Conservation (phyloP, 2,329 filamentous ascomycete genomes). For the Pseudopithomyces chartarum region DNA sequence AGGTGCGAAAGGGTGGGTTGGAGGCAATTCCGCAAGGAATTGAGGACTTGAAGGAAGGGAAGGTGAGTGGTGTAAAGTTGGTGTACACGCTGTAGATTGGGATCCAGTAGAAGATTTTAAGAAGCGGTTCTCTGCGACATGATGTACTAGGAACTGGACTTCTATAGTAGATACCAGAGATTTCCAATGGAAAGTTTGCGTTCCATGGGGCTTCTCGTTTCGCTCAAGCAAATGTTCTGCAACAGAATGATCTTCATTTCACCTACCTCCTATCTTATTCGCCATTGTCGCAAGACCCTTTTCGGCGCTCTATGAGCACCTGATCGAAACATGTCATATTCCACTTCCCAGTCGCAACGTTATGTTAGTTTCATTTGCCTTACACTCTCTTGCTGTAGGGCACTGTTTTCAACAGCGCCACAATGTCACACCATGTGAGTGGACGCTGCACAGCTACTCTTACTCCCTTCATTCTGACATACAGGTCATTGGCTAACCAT, state of each 20-base stretch:
- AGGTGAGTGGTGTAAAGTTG: slow-evolving; percentile 42
- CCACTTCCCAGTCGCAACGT: slow-evolving; percentile 22
- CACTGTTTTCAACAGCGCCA: slow-evolving; percentile 59
- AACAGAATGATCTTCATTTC: neutral
- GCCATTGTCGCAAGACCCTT: no score
- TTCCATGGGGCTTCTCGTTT: no score
- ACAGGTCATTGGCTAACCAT: no score
- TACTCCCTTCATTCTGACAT: no score
- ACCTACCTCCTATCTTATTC: no score
- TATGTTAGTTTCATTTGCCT: slow-evolving; percentile 29
- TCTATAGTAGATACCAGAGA: no score
- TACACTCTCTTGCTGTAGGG: slow-evolving; percentile 50
- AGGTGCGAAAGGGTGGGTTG: slow-evolving; percentile 32
- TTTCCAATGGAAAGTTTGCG: no score
- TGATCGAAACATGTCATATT: slow-evolving; percentile 24
- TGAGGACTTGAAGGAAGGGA: slow-evolving; percentile 37
- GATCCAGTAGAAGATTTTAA: neutral
- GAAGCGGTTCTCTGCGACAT: neutral
- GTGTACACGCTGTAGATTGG: slow-evolving; percentile 30
- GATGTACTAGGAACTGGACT: no score
- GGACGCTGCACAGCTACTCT: no score
- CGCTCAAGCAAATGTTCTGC: no score
- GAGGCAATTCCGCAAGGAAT: slow-evolving; percentile 38
- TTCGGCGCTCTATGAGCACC: slow-evolving; percentile 36
- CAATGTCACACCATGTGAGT: no score